phyloP scores from a whole-genome alignment of 257 asterid genomes.

The Fraxinus excelsior region DNA sequence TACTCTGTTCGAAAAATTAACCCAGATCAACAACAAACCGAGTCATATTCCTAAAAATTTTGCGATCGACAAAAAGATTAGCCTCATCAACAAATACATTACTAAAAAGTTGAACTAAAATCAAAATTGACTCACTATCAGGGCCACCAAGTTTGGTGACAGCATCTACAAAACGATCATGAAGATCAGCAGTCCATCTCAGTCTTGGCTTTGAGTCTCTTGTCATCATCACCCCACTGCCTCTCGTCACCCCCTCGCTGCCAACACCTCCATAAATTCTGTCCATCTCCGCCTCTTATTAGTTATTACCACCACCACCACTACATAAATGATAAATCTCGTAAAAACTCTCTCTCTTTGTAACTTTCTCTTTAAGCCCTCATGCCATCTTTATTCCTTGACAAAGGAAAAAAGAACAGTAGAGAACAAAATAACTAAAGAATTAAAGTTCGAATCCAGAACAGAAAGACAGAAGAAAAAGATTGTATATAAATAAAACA shows the following conservation, averaged over 20 bases:
- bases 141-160: constrained; percentile 81
- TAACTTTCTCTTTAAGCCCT: constrained; percentile 23
- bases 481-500: constrained; percentile 5
- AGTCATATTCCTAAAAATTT: neutral
- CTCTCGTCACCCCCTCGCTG: constrained; percentile 30
- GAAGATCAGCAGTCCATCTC: constrained; percentile 73
- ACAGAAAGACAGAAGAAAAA: constrained; percentile 25
- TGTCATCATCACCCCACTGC: constrained; percentile 51
- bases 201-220: constrained; percentile 72
- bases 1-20: no score
- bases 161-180: constrained; percentile 72
- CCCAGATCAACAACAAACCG: no score
- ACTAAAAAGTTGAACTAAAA: neutral
- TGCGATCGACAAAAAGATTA: neutral
- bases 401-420: constrained; percentile 19
- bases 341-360: neutral
- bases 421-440: constrained; percentile 26
- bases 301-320: constrained; percentile 14
- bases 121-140: constrained; percentile 47
- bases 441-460: constrained; percentile 29
- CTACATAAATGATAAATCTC: constrained; percentile 9
- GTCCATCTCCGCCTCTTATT: constrained; percentile 39
- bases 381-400: constrained; percentile 29
- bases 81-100: neutral
- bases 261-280: constrained; percentile 43